phyloP scores from a whole-genome alignment of 768 basidiomycete species.

The Rhizopogon roseolus region DNA sequence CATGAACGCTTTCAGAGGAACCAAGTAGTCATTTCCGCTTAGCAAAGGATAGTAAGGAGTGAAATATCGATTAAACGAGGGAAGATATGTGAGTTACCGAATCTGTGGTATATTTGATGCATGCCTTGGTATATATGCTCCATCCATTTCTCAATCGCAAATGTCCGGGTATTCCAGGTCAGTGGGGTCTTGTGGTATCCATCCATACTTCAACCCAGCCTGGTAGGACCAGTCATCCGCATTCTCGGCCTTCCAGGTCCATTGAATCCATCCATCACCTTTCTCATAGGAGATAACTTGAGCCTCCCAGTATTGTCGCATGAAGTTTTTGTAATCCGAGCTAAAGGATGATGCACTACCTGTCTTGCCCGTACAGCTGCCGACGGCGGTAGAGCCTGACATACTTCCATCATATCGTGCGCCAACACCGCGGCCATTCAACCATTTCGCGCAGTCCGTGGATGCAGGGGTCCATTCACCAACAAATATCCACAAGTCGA shows the following conservation, averaged over 20 bases:
- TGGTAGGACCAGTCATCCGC: constrained; percentile 77
- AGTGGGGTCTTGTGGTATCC: constrained; percentile 72
- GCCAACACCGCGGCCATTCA: constrained; percentile 73
- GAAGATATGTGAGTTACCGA: background rate
- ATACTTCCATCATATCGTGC: constrained; percentile 63
- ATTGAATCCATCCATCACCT: constrained; percentile 68
- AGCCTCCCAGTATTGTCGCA: constrained; percentile 74
- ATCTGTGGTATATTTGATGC: background rate
- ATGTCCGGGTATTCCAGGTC: constrained; percentile 60
- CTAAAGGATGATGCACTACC: constrained; percentile 58
- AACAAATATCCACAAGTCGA: constrained; percentile 67
- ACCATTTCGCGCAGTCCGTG: constrained; percentile 74
- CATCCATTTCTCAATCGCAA: constrained; percentile 34
- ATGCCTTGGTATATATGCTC: background rate
- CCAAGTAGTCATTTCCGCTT: too few species aligned
- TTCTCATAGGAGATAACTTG: constrained; percentile 72
- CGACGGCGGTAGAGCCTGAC: background rate
- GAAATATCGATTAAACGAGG: background rate
- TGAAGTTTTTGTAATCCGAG: constrained; percentile 53
- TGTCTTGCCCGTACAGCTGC: constrained; percentile 51
- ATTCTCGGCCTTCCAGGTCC: constrained; percentile 77
- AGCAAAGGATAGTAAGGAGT: too few species aligned
- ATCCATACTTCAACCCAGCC: constrained; percentile 67
- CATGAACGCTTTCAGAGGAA: too few species aligned
- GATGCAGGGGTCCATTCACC: constrained; percentile 78